Conservation (phyloP, 768 basidiomycete genomes). For the Lentinula aciculospora region DNA sequence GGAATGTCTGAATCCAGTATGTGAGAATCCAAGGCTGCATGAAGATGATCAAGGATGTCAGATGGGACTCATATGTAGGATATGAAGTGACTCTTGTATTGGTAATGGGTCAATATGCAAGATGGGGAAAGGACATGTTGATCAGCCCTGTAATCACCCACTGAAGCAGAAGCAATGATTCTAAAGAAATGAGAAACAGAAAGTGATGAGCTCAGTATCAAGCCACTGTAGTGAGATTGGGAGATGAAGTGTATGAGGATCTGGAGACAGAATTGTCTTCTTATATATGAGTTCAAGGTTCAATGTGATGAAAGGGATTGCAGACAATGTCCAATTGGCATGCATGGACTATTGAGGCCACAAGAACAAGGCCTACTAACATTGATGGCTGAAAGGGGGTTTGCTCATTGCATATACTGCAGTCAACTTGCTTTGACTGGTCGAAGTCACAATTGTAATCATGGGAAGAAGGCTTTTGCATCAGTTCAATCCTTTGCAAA, state of each 20-base stretch:
- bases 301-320: background rate
- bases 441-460: too few relatives aligned
- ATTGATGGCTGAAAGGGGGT: background rate
- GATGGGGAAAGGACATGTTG: background rate
- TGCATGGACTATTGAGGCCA: background rate
- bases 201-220: too few relatives aligned
- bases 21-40: background rate
- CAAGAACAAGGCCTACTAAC: background rate
- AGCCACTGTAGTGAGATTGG: too few relatives aligned
- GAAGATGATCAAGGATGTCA: background rate
- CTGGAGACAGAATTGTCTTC: too few relatives aligned
- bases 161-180: background rate
- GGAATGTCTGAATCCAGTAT: background rate
- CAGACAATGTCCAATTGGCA: background rate
- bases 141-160: background rate
- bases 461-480: too few relatives aligned
- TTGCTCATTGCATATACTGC: background rate
- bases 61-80: background rate
- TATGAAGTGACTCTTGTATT: background rate
- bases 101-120: background rate
- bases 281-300: background rate
- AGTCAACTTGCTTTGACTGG: too few relatives aligned
- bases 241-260: too few relatives aligned
- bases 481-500: too few relatives aligned
- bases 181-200: background rate